phyloP scores from a whole-genome alignment of 176 grass and related monocot species.

The Phoenix roebelenii region DNA sequence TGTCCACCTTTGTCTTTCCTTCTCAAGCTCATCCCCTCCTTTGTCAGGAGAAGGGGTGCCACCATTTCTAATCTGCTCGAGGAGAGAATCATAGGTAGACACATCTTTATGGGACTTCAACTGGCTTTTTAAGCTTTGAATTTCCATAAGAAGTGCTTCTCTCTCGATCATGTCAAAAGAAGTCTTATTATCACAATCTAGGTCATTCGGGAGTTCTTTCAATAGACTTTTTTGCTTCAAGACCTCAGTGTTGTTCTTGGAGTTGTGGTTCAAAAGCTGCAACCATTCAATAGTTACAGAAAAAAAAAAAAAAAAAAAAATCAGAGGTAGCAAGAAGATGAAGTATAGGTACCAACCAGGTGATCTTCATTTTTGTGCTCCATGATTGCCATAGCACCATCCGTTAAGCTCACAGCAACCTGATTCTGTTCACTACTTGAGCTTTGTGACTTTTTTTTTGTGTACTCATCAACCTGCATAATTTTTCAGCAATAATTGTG shows the following conservation, averaged over 20 bases:
- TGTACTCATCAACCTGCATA: conserved; percentile 56
- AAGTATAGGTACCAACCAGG: neutral
- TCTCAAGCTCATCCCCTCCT: conserved; percentile 51
- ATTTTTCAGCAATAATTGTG: too few species aligned
- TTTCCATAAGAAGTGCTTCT: conserved; percentile 37
- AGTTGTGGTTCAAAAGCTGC: too few species aligned
- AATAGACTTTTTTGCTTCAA: too few species aligned
- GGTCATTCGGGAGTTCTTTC: neutral
- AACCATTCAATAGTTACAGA: too few species aligned
- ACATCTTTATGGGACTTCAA: conserved; percentile 21
- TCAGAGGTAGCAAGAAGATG: too few species aligned
- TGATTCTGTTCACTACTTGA: neutral
- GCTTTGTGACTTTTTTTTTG: conserved; percentile 26
- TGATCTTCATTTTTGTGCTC: conserved; percentile 9
- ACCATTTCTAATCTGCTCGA: conserved; percentile 70
- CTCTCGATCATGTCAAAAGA: conserved; percentile 22
- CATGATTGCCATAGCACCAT: conserved; percentile 10
- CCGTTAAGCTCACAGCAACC: neutral
- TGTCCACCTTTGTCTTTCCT: conserved; percentile 77
- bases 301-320: too few species aligned
- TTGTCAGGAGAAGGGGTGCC: conserved; percentile 15
- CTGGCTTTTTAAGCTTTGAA: conserved; percentile 43
- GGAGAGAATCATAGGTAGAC: conserved; percentile 41
- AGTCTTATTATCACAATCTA: conserved; percentile 5
- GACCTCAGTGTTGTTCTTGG: too few species aligned